Conservation (phyloP, 2,329 filamentous ascomycete species). For the Talaromyces sp. region DNA sequence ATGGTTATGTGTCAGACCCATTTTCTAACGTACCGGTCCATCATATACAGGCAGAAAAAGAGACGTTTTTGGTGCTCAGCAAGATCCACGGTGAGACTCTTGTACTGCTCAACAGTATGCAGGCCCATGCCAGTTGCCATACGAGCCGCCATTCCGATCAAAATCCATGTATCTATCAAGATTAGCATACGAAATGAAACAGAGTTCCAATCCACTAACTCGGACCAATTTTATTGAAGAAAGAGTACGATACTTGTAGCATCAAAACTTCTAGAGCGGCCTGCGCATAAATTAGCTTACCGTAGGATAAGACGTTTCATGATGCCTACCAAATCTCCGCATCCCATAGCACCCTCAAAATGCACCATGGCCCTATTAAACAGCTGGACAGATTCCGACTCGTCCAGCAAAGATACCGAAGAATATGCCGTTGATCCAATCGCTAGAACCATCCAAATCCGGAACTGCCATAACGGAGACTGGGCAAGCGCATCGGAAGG, state of each 20-base stretch:
- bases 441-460: constrained; percentile 50
- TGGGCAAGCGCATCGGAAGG: constrained; percentile 29
- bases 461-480: constrained; percentile 37
- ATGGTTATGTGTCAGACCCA: background rate
- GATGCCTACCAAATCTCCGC: constrained; percentile 38
- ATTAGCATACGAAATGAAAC: background rate
- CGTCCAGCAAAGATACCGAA: constrained; percentile 43
- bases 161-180: constrained; percentile 44
- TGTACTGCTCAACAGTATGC: constrained; percentile 38
- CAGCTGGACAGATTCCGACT: constrained; percentile 42
- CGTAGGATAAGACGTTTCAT: background rate
- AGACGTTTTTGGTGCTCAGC: constrained; percentile 41
- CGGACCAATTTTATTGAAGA: constrained; percentile 49
- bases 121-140: constrained; percentile 46
- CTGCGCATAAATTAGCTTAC: constrained; percentile 20
- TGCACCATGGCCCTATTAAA: constrained; percentile 46
- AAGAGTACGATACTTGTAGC: constrained; percentile 49
- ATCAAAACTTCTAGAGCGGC: constrained; percentile 45
- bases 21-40: constrained; percentile 35
- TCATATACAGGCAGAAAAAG: constrained; percentile 50
- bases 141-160: constrained; percentile 45
- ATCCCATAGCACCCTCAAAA: constrained; percentile 38
- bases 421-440: constrained; percentile 47
- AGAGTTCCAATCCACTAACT: constrained; percentile 29
- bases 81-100: constrained; percentile 30